Conservation (phyloP, 176 grass and related monocot genomes). For the Oryza brachyantha region DNA sequence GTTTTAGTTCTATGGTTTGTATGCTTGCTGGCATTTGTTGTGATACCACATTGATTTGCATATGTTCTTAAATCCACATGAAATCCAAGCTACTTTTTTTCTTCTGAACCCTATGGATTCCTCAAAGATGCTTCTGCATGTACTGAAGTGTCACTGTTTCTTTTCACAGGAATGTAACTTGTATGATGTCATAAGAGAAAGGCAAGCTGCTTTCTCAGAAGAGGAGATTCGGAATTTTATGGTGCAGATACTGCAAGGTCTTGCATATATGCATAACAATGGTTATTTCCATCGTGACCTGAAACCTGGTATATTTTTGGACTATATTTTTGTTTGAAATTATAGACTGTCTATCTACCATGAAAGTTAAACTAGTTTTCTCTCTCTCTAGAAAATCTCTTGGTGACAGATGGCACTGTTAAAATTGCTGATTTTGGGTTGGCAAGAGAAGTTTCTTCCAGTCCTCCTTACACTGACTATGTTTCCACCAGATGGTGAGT, state of each 20-base stretch:
- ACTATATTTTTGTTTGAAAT: constrained; percentile 7
- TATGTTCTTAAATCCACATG: too few species aligned
- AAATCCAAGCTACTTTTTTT: background rate
- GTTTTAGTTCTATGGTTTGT: background rate
- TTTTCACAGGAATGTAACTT: constrained; percentile 65
- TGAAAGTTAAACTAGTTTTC: constrained; percentile 13
- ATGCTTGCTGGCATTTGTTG: background rate
- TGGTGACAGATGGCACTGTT: constrained; percentile 61
- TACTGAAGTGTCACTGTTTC: background rate
- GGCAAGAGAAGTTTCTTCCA: constrained; percentile 85
- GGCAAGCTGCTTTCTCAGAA: constrained; percentile 53
- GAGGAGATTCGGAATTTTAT: constrained; percentile 60
- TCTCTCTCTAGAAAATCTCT: constrained; percentile 61
- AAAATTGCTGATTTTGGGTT: constrained; percentile 98
- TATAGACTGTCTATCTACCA: constrained; percentile 7
- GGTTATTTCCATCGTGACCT: constrained; percentile 94
- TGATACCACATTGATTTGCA: background rate
- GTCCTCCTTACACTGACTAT: constrained; percentile 92
- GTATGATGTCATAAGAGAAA: constrained; percentile 80
- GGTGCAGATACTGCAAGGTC: constrained; percentile 80
- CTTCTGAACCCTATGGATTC: background rate
- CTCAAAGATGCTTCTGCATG: background rate
- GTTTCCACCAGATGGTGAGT: constrained; percentile 97
- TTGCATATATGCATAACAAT: constrained; percentile 90
- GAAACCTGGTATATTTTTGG: constrained; percentile 71